Conservation (phyloP, 78 protist genomes). For the Andalucia godoyi region DNA sequence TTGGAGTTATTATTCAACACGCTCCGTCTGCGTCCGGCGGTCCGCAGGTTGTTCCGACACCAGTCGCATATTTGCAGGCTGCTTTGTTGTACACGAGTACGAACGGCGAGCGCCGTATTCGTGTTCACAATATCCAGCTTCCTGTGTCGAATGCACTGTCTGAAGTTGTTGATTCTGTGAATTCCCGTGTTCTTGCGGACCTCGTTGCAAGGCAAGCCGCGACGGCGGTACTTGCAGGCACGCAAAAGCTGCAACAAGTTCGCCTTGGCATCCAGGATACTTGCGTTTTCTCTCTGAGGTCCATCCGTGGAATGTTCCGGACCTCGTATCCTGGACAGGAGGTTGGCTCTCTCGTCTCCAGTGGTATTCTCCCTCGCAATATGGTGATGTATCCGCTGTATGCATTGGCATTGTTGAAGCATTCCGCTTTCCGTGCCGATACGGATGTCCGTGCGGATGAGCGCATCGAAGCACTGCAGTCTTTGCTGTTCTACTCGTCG, state of each 20-base stretch:
- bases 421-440: neutral
- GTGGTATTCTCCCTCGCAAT: neutral
- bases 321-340: neutral
- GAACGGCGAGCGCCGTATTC: slow-evolving; percentile 57
- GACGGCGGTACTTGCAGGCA: neutral
- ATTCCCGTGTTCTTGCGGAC: neutral
- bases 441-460: no score
- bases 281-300: neutral
- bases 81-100: slow-evolving; percentile 54
- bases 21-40: neutral
- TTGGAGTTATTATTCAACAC: slow-evolving; percentile 22
- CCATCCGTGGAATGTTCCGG: neutral
- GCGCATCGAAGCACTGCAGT: no score
- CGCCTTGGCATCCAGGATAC: neutral
- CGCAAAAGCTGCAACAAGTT: neutral
- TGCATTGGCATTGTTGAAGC: neutral
- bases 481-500: no score
- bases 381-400: neutral
- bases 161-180: neutral
- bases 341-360: no score
- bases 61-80: slow-evolving; percentile 26
- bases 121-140: slow-evolving; percentile 24
- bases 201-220: neutral
- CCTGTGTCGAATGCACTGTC: neutral
- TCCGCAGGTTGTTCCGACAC: neutral